Evolutionary conservation across 805 yeast genomes (phyloP), one percentile per base, ranked within the genome.

Genomic region (Hanseniaspora osmophila): DNA sequence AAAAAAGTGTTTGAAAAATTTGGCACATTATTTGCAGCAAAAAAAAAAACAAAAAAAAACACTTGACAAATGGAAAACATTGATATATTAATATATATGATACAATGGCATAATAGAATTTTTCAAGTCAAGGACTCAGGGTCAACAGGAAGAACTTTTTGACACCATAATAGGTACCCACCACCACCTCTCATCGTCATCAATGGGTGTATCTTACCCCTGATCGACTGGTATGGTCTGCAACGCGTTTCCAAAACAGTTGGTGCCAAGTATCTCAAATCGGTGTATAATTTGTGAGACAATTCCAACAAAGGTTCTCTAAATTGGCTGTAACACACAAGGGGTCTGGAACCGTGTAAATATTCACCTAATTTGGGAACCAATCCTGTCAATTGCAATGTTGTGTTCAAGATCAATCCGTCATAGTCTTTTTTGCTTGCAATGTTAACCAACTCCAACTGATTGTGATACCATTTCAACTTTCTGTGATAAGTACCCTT

Each of bases 171-270:
- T 2, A 92, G 60, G 60, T 77, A 90, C 0, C 99, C 99, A 32
- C 96, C 97, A 47, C 82, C 88, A 6, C 95, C 87, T 55, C 85
- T 73, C 71, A 81, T 78, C 0, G 96, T 84, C 99, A 92, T 92
- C 49, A 80, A 58, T 0, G 99, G 99, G 61, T 92, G 99, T 56
- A 90, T 68, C 58, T 94, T 78, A 7, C 97, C 98, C 16, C 94
- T 85, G 29, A 90, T 77, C 2, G 96, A 86, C 66, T 92, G 99
- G 60, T 82, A 88, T 43, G 79, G 80, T 51, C 96, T 74, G 11
- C 83, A 92, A 50, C 84, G 71, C 1, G 94, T 76, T 61, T 88
- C 96, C 50, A 74, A 70, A 18, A 90, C 76, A 13, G 85, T 75
- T 5, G 96, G 94, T 0, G 92, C 90, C 53, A 92, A 67, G 10